phyloP scores from a whole-genome alignment of 2,329 filamentous ascomycete species.

The Proliferodiscus dingleyae region DNA sequence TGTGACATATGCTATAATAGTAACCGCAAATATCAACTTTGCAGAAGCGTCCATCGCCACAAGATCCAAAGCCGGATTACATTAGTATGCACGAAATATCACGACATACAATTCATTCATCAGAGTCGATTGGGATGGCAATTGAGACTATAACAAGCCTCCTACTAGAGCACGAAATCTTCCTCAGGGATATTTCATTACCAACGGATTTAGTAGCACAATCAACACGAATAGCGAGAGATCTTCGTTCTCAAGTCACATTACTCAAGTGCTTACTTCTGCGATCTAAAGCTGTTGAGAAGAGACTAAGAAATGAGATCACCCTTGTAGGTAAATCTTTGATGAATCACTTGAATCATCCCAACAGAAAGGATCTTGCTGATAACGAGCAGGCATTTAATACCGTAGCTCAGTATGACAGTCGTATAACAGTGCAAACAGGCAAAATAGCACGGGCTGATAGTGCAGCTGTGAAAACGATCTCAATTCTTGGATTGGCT shows the following conservation, averaged over 20 bases:
- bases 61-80: constrained; percentile 33
- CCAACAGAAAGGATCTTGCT: neutral
- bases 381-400: constrained; percentile 33
- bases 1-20: neutral
- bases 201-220: too few species aligned
- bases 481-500: constrained; percentile 43
- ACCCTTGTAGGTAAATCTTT: constrained; percentile 4
- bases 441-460: constrained; percentile 39
- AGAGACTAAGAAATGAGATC: constrained; percentile 11
- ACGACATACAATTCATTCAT: constrained; percentile 41
- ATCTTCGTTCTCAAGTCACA: neutral
- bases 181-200: constrained; percentile 1
- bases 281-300: constrained; percentile 4
- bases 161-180: neutral
- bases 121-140: constrained; percentile 38
- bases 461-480: constrained; percentile 46
- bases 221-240: neutral
- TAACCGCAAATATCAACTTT: too few species aligned
- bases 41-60: neutral
- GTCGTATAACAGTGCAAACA: constrained; percentile 36
- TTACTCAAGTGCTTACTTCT: constrained; percentile 8
- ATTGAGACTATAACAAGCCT: constrained; percentile 26
- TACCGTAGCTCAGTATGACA: constrained; percentile 39
- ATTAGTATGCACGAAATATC: constrained; percentile 37
- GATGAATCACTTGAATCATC: too few species aligned